Base-by-base conservation (phyloP, 1,139 yeast genomes). In the Meyerozyma athensensis region DNA sequence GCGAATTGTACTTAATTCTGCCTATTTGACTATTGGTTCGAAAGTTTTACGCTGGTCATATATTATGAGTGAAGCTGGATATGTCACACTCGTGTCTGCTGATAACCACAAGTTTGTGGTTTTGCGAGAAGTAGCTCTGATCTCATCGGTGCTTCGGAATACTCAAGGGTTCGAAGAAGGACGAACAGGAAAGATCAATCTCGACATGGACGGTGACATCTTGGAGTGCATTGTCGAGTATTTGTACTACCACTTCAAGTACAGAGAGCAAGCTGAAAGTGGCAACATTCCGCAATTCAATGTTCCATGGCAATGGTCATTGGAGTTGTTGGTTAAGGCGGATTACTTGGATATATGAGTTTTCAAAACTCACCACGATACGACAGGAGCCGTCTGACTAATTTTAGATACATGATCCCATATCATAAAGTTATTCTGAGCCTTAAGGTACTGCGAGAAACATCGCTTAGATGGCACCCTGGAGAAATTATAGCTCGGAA, bases 271-370 rank as follows among this genome's bases (percentile, higher is more conserved):
- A 31, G 78, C 74, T 2, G 77, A 70, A 30, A 64, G 67, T 19
- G 74, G 72, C 0, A 78, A 74, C 36, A 78, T 86, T 8, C 95
- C 96, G 0, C 94, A 86, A 43, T 92, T 92, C 58, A 82, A 84
- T 34, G 79, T 92, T 1, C 97, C 97, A 0, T 92, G 97, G 0
- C 97, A 87, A 50, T 77, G 90, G 74, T 96, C 97, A 0, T 67
- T 92, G 47, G 97, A 92, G 53, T 65, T 92, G 48, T 63, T 92
- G 35, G 94, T 92, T 28, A 95, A 95, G 23, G 96, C 97, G 0
- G 97, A 90, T 56, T 89, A 78, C 55, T 66, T 89, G 50, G 92
- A 86, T 53, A 79, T 81, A 38, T 69, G 44, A 28, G n/a, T n/a
- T n/a, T n/a, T n/a, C n/a, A n/a, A n/a, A n/a, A n/a, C n/a, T n/a